Percentiles rank a stretch among this genome's conserved stretches.
Conservation (phyloP, 2,329 filamentous ascomycete species). For the Pseudofabraea citricarpa region DNA sequence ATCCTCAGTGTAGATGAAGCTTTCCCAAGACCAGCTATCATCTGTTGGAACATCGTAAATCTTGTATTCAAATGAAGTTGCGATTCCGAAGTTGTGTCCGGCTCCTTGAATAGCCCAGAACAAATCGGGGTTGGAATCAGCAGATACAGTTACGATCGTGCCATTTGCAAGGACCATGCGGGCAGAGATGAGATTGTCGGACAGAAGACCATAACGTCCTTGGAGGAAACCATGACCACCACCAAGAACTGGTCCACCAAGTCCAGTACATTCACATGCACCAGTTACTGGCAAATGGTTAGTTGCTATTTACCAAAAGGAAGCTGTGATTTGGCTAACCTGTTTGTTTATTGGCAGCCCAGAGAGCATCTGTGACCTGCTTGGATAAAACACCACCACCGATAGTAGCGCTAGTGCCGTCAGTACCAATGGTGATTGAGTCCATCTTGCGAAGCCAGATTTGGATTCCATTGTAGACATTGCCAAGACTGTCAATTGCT, state of each 20-base stretch:
- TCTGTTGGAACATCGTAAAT: conserved; percentile 36
- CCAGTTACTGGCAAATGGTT: conserved; percentile 6
- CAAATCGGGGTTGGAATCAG: conserved; percentile 33
- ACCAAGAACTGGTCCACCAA: conserved; percentile 27
- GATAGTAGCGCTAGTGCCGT: conserved; percentile 21
- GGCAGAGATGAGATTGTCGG: conserved; percentile 38
- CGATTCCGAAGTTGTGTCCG: conserved; percentile 53
- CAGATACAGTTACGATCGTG: conserved; percentile 34
- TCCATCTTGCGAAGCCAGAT: conserved; percentile 13
- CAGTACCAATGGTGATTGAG: conserved; percentile 17
- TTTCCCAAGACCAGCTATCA: conserved; percentile 33
- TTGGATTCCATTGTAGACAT: conserved; percentile 6
- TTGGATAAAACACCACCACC: conserved; percentile 24
- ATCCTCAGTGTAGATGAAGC: conserved; percentile 39
- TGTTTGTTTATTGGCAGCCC: conserved; percentile 19
- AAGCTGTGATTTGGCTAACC: background rate
- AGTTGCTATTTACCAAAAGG: background rate
- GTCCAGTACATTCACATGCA: conserved; percentile 31
- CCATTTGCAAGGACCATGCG: conserved; percentile 41
- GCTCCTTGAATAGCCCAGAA: conserved; percentile 52
- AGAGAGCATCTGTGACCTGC: conserved; percentile 18
- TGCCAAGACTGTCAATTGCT: conserved; percentile 15
- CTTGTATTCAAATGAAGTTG: conserved; percentile 41
- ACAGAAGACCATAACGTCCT: conserved; percentile 35
- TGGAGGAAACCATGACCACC: conserved; percentile 36